These are phyloP conservation scores for Vanderwaltozyma verrucispora DNA, from an alignment of 805 yeast genomes.

Conservation along the genomic window DNA sequence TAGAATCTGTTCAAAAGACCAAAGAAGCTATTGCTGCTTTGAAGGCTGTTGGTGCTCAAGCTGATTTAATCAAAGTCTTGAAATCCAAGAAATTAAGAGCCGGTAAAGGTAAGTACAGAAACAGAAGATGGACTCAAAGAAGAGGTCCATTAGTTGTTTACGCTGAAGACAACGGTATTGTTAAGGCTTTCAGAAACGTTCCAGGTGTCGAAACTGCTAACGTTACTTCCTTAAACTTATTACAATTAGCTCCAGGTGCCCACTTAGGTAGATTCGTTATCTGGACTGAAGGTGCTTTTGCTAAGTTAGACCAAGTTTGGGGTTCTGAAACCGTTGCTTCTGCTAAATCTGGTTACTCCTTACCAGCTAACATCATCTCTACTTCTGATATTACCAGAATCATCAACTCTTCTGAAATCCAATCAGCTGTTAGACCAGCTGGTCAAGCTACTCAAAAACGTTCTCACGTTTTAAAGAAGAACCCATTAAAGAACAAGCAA, in stretches of 20 bases:
- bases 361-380: slow-evolving; percentile 90
- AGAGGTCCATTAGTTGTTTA: slow-evolving; percentile 99
- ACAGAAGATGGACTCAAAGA: slow-evolving; percentile 99
- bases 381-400: slow-evolving; percentile 94
- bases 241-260: slow-evolving; percentile 99
- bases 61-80: slow-evolving; percentile 95
- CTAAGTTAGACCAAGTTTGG: slow-evolving; percentile 94
- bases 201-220: slow-evolving; percentile 99
- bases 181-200: slow-evolving; percentile 98
- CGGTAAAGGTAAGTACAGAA: slow-evolving; percentile 99
- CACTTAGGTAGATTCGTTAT: slow-evolving; percentile 99
- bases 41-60: slow-evolving; percentile 98
- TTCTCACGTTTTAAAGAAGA: slow-evolving; percentile 94
- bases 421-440: slow-evolving; percentile 93
- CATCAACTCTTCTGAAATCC: slow-evolving; percentile 98
- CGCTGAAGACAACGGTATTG: slow-evolving; percentile 95
- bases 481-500: slow-evolving; percentile 99
- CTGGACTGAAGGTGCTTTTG: slow-evolving; percentile 99
- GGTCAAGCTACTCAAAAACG: slow-evolving; percentile 92
- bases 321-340: slow-evolving; percentile 83
- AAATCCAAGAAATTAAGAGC: slow-evolving; percentile 98
- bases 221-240: slow-evolving; percentile 85
- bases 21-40: slow-evolving; percentile 97
- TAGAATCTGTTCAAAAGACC: slow-evolving; percentile 91
- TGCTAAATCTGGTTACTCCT: slow-evolving; percentile 77